Conservation (phyloP, 2,329 filamentous ascomycete genomes). For the Monilinia aucupariae region DNA sequence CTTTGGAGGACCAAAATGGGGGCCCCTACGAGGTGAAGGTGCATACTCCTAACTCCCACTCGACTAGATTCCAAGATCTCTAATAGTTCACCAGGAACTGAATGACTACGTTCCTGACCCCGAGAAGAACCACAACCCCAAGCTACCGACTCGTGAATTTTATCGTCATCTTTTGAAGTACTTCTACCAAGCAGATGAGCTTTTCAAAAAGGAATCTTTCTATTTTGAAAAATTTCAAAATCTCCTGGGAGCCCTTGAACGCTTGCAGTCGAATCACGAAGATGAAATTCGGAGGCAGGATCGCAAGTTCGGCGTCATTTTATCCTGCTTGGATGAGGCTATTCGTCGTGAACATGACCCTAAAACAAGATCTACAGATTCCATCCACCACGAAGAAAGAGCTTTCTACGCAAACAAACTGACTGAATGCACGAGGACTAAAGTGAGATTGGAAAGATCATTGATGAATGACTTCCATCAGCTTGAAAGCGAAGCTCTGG, state of each 20-base stretch:
- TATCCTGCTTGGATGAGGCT: neutral
- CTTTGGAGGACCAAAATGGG: neutral
- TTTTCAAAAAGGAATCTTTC: neutral
- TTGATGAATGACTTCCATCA: neutral
- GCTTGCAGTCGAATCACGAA: neutral
- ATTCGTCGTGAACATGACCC: neutral
- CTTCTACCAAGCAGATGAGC: neutral
- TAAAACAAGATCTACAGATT: too few relatives aligned
- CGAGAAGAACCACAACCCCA: neutral
- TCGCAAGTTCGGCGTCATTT: neutral
- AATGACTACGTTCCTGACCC: neutral
- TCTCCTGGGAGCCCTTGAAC: neutral
- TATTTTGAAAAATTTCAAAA: neutral
- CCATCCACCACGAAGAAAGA: neutral
- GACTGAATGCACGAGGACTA: neutral
- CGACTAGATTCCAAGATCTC: neutral
- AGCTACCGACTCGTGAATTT: neutral
- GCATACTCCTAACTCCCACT: neutral
- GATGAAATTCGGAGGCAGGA: neutral
- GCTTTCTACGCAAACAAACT: neutral
- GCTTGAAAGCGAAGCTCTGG: neutral
- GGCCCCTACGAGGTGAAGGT: neutral
- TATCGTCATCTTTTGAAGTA: neutral
- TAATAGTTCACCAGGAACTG: neutral
- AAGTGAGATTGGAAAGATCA: neutral